Conservation (phyloP, 2,329 filamentous ascomycete species). For the Fusarium domesticum region DNA sequence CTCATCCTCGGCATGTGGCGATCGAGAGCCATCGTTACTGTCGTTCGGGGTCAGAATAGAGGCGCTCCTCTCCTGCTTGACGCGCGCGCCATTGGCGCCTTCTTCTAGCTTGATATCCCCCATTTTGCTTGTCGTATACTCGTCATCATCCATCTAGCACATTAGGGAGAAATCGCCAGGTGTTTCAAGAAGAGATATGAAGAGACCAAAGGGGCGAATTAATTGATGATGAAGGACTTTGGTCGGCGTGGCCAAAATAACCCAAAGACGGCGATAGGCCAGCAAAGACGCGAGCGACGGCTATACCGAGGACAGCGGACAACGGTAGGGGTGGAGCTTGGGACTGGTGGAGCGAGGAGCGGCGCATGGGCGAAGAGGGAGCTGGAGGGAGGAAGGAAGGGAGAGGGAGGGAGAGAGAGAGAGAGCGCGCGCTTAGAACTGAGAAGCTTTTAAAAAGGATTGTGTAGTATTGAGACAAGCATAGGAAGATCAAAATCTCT, state of each 20-base stretch:
- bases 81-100: constrained; percentile 35
- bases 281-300: constrained; percentile 22
- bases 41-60: constrained; percentile 38
- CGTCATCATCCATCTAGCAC: constrained; percentile 43
- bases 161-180: constrained; percentile 21
- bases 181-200: constrained; percentile 5
- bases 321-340: constrained; percentile 24
- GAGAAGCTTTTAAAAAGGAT: neutral
- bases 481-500: neutral
- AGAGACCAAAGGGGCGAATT: constrained; percentile 12
- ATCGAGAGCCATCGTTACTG: constrained; percentile 29
- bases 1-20: constrained; percentile 44
- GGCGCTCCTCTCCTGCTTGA: constrained; percentile 42
- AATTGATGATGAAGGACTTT: neutral
- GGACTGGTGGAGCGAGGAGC: constrained; percentile 27
- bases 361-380: constrained; percentile 24
- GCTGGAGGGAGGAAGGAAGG: constrained; percentile 18
- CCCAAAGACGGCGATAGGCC: constrained; percentile 15
- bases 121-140: constrained; percentile 40
- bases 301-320: constrained; percentile 24
- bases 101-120: constrained; percentile 46
- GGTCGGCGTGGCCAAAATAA: constrained; percentile 1
- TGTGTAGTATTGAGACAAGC: neutral
- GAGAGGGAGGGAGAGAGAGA: constrained; percentile 11
- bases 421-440: neutral